phyloP scores from a whole-genome alignment of 495 filamentous ascomycete genomes.

The Penicillium lagena region DNA sequence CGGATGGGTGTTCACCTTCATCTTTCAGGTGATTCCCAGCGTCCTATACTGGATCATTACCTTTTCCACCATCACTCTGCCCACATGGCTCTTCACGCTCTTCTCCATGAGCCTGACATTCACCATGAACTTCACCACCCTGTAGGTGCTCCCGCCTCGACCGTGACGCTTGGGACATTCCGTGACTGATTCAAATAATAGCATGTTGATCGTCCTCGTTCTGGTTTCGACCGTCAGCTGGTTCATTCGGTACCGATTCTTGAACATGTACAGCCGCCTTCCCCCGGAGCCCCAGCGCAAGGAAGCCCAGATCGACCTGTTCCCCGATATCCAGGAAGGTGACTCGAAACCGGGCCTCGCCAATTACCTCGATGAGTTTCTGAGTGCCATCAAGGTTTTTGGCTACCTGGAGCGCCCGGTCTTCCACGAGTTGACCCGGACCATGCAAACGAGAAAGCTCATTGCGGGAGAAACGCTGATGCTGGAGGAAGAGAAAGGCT shows the following conservation, averaged over 20 bases:
- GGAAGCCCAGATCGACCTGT: slow-evolving; percentile 89
- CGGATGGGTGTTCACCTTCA: slow-evolving; percentile 33
- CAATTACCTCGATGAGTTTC: slow-evolving; percentile 94
- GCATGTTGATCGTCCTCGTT: slow-evolving; percentile 69
- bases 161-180: background rate
- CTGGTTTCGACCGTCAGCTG: slow-evolving; percentile 79
- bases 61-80: slow-evolving; percentile 80
- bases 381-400: slow-evolving; percentile 99
- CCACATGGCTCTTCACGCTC: slow-evolving; percentile 83
- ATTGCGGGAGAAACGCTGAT: slow-evolving; percentile 93
- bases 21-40: slow-evolving; percentile 55
- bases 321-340: slow-evolving; percentile 85
- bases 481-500: slow-evolving; percentile 95
- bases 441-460: slow-evolving; percentile 95
- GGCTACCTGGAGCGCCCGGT: slow-evolving; percentile 94
- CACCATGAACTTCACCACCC: slow-evolving; percentile 95
- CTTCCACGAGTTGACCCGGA: slow-evolving; percentile 93
- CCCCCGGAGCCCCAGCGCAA: slow-evolving; percentile 94
- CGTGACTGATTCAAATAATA: slow-evolving; percentile 15
- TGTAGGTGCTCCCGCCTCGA: slow-evolving; percentile 46
- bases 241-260: slow-evolving; percentile 87
- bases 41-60: slow-evolving; percentile 78
- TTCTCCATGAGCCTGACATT: slow-evolving; percentile 95
- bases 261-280: slow-evolving; percentile 92
- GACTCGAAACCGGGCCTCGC: slow-evolving; percentile 85